Evolutionary conservation across 345 rosid species (phyloP), one percentile per base, ranked within the genome.

Genomic region (Orychophragmus violaceus): DNA sequence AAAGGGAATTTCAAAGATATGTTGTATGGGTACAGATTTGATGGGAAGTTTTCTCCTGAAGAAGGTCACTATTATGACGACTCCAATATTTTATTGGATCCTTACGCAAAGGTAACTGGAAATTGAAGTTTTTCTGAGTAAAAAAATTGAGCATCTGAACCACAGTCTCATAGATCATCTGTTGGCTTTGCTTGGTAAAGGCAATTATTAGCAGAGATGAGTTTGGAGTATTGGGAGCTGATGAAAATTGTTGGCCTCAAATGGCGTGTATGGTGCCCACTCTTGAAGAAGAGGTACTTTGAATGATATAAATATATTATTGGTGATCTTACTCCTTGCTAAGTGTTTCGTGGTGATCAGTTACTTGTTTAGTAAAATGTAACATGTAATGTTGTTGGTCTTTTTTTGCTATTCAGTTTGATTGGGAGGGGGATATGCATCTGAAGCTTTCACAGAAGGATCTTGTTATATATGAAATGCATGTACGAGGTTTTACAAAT

Each of bases 391-490:
- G 6, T 18, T 33, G 6, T 33, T 62, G 16, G 17, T 12, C 6
- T 10, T 66, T 42, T 11, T 18, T 8, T 35, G 52, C 11, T 78
- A 49, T 77, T 62, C 85, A 93, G 98, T 87, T 93, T 83, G 96
- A 93, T 64, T 93, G 98, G 98, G 96, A 93, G 69, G 98, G 98
- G 56, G 98, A 93, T 85, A 79, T 90, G 69, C 97, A 83, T 25
- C 76, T 84, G 81, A 85, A 78, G 83, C 69, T 82, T 64, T 84
- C 81, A 23, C 88, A 82, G 50, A 88, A 77, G 76, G 91, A 93
- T 74, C 85, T 90, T 57, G 78, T 93, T n/a, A 72, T 90, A 56
- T 93, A 90, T 74, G 98, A 93, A 80, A 84, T 93, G 89, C 97
- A 93, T 76, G 91, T 93, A 25, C 89, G 97, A 41, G 98, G 96